Evolutionary conservation across 2,329 filamentous ascomycete genomes (phyloP).

Genomic region (Venturia aucupariae): DNA sequence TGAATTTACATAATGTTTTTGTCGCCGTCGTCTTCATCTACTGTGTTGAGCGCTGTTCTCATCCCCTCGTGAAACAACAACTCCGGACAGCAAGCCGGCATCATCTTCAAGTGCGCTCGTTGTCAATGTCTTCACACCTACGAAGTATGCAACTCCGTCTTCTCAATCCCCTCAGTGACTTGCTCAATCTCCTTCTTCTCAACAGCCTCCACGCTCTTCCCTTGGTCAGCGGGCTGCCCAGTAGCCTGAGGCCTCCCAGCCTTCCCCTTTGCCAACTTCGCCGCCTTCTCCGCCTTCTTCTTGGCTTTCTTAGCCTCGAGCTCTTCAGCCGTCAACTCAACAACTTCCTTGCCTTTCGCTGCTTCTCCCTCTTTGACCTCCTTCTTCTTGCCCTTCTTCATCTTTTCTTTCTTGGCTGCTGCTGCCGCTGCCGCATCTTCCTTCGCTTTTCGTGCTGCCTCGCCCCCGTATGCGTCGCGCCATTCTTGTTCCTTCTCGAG

Average conservation of each 20-base stretch:
- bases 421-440: conserved; percentile 56
- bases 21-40: background rate
- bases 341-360: conserved; percentile 44
- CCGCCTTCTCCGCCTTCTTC: conserved; percentile 44
- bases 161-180: conserved; percentile 35
- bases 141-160: conserved; percentile 35
- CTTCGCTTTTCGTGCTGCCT: conserved; percentile 56
- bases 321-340: conserved; percentile 48
- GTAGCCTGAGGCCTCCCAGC: conserved; percentile 42
- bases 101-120: background rate
- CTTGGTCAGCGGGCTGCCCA: conserved; percentile 32
- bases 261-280: conserved; percentile 41
- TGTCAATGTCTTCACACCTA: no score
- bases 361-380: background rate
- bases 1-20: background rate
- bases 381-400: conserved; percentile 48
- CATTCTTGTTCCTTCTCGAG: conserved; percentile 74
- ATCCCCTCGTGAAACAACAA: background rate
- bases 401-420: conserved; percentile 40
- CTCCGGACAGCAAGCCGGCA: background rate
- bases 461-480: conserved; percentile 65
- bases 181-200: conserved; percentile 47
- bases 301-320: conserved; percentile 58
- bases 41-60: background rate
- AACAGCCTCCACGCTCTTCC: conserved; percentile 66